phyloP scores from a whole-genome alignment of 78 protist species.

The Dictyostelium brefeldianum region DNA sequence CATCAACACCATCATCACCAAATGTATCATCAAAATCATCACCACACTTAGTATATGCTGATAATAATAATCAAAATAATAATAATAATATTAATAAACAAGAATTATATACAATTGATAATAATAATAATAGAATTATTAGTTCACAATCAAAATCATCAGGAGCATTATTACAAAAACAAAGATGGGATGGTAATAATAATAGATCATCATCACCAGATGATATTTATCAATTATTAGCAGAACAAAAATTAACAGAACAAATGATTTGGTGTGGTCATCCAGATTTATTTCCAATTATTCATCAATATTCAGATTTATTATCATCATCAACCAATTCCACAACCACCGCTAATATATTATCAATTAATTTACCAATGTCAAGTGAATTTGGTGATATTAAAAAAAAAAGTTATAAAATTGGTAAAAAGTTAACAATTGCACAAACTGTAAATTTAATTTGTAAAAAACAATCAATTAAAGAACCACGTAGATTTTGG shows the following conservation, averaged over 20 bases:
- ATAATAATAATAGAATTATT: neutral
- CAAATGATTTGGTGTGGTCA: slow-evolving; percentile 78
- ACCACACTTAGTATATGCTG: neutral
- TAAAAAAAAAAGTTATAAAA: slow-evolving; percentile 49
- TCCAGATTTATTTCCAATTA: slow-evolving; percentile 63
- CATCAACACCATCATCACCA: slow-evolving; percentile 4
- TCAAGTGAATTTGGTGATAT: slow-evolving; percentile 38
- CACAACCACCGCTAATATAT: too few relatives aligned
- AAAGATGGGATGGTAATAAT: slow-evolving; percentile 10
- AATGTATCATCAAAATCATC: slow-evolving; percentile 10
- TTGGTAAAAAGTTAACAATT: slow-evolving; percentile 57
- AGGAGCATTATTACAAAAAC: slow-evolving; percentile 12
- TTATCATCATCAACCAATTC: too few relatives aligned
- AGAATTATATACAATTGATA: too few relatives aligned
- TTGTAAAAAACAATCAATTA: slow-evolving; percentile 46
- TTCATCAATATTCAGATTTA: slow-evolving; percentile 24
- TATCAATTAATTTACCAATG: slow-evolving; percentile 47
- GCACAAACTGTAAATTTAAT: slow-evolving; percentile 72
- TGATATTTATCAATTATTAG: slow-evolving; percentile 43
- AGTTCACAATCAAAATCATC: slow-evolving; percentile 17
- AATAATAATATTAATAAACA: too few relatives aligned
- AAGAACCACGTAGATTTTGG: slow-evolving; percentile 53
- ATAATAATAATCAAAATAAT: neutral
- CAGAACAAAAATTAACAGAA: slow-evolving; percentile 76
- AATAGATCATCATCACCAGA: neutral